A percentile compares a stretch with the other conserved stretches of the same genome.
Evolutionary conservation across 805 yeast genomes (phyloP).

Genomic region (Cyberlindnera mycetangii): DNA sequence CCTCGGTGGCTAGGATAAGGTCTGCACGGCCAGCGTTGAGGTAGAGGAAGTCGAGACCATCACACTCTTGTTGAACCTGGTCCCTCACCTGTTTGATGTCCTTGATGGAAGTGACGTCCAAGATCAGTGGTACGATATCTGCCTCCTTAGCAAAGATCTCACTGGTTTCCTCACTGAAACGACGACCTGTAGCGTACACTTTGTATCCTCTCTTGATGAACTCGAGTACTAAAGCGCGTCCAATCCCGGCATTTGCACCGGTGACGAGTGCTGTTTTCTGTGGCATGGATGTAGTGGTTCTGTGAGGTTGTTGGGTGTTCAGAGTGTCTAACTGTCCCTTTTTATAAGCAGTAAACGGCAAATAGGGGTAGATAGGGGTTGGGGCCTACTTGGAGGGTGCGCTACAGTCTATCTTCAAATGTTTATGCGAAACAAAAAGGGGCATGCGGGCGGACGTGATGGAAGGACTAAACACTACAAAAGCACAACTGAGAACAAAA

Average conservation of each 20-base stretch:
- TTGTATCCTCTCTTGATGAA: conserved; percentile 40
- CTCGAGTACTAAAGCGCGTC: conserved; percentile 44
- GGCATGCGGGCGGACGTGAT: too few relatives aligned
- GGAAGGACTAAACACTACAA: too few relatives aligned
- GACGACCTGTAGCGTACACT: conserved; percentile 35
- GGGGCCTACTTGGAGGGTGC: too few relatives aligned
- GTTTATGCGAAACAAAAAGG: too few relatives aligned
- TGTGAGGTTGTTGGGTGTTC: background rate
- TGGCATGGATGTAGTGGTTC: background rate
- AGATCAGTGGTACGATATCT: background rate
- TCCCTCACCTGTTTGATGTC: conserved; percentile 29
- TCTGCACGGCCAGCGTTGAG: conserved; percentile 39
- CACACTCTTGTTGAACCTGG: conserved; percentile 23
- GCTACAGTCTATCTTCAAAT: too few relatives aligned
- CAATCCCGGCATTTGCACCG: conserved; percentile 62
- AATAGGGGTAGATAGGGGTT: too few relatives aligned
- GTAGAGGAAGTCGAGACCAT: conserved; percentile 37
- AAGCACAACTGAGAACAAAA: too few relatives aligned
- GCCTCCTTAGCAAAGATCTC: conserved; percentile 13
- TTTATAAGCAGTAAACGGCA: too few relatives aligned
- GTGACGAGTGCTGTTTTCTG: conserved; percentile 48
- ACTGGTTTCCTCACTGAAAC: conserved; percentile 31
- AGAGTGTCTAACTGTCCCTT: too few relatives aligned
- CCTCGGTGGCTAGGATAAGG: conserved; percentile 33
- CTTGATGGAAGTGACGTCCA: conserved; percentile 35